phyloP scores from a whole-genome alignment of 225 moss, liverwort and hornwort species.

The Pseudoscleropodium purum region DNA sequence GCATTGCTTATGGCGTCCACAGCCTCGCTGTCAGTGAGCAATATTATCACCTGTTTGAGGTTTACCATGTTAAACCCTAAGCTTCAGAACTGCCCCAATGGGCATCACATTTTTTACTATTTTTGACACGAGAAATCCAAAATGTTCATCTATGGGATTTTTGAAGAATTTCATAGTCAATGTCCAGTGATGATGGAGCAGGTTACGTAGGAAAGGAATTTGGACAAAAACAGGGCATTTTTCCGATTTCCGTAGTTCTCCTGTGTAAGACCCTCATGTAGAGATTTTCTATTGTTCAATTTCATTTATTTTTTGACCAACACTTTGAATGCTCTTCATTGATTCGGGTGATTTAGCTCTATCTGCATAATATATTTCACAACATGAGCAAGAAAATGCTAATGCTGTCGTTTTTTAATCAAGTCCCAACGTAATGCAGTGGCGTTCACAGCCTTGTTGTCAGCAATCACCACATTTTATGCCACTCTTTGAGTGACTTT shows the following conservation, averaged over 20 bases:
- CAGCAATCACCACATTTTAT: neutral
- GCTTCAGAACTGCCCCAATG: neutral
- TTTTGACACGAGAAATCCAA: neutral
- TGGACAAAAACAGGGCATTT: neutral
- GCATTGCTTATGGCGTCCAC: neutral
- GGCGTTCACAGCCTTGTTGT: neutral
- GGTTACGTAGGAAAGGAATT: neutral
- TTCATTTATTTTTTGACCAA: too few relatives aligned
- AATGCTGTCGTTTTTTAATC: neutral
- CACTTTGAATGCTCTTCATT: neutral
- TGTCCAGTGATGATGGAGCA: neutral
- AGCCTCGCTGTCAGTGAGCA: neutral
- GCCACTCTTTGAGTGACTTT: neutral
- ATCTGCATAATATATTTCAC: neutral
- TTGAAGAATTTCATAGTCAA: neutral
- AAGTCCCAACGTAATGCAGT: neutral
- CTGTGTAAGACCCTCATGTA: neutral
- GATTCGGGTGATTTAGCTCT: neutral
- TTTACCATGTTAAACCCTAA: neutral
- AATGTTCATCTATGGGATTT: neutral
- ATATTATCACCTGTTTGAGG: neutral
- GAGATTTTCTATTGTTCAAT: neutral
- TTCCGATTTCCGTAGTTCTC: neutral
- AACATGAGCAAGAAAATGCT: neutral
- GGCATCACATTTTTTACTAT: neutral